These are phyloP conservation scores for Tylopilus plumbeoviolaceoides DNA, from an alignment of 768 basidiomycete genomes.

Conservation along the genomic window DNA sequence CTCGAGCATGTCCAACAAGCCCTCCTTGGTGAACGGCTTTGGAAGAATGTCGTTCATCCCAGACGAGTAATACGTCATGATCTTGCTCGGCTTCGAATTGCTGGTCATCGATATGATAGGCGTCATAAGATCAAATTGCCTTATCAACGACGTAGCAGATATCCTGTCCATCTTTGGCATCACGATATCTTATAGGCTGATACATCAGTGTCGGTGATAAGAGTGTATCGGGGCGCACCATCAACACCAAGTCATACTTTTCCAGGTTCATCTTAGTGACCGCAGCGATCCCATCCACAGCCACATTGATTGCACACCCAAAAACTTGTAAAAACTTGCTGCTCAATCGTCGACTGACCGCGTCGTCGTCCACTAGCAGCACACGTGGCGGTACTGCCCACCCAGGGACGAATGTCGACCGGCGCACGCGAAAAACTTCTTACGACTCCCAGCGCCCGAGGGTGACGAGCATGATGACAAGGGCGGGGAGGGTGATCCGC, in stretches of 20 bases:
- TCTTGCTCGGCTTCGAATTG: conserved; percentile 86
- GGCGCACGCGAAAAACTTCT: conserved; percentile 63
- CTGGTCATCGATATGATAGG: conserved; percentile 99
- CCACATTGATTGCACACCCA: conserved; percentile 91
- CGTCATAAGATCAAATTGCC: conserved; percentile 92
- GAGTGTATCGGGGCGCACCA: conserved; percentile 52
- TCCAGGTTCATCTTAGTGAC: conserved; percentile 96
- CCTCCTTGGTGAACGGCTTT: conserved; percentile 96
- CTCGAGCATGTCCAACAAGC: conserved; percentile 89
- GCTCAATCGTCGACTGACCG: conserved; percentile 81
- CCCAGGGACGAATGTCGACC: conserved; percentile 80
- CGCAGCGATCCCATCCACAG: conserved; percentile 87
- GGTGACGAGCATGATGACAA: conserved; percentile 14
- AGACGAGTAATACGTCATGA: conserved; percentile 69
- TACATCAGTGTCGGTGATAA: not conserved
- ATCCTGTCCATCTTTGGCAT: conserved; percentile 90
- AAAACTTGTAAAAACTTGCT: conserved; percentile 95
- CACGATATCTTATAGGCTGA: conserved; percentile 72
- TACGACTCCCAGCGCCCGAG: conserved; percentile 12
- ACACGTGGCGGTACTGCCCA: conserved; percentile 92
- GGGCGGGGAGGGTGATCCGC: conserved; percentile 13
- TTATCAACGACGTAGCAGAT: conserved; percentile 86
- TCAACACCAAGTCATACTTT: conserved; percentile 93
- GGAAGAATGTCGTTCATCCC: conserved; percentile 97
- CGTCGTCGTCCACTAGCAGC: conserved; percentile 92